phyloP scores from a whole-genome alignment of 1,139 yeast species.

The Diutina sp. region DNA sequence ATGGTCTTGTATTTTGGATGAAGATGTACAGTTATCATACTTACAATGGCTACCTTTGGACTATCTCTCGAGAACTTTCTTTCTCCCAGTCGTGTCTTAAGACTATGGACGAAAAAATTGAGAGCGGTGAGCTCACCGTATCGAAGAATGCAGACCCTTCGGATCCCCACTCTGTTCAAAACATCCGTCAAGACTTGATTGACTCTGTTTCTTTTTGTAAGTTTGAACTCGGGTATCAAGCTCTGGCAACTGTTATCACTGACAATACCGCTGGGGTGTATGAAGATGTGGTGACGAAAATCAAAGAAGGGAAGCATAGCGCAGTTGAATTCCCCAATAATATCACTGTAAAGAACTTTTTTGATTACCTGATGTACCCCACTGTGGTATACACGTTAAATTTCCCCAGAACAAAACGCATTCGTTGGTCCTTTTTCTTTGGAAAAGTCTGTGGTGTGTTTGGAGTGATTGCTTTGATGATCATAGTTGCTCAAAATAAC shows the following conservation, averaged over 20 bases:
- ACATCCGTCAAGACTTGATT: slow-evolving; percentile 16
- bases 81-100: slow-evolving; percentile 25
- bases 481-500: slow-evolving; percentile 64
- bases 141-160: slow-evolving; percentile 9
- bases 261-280: slow-evolving; percentile 11
- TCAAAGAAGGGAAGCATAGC: slow-evolving; percentile 12
- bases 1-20: slow-evolving; percentile 79
- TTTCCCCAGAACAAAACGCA: slow-evolving; percentile 60
- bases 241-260: slow-evolving; percentile 8
- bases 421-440: slow-evolving; percentile 61
- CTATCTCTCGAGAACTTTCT: slow-evolving; percentile 40
- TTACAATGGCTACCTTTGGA: slow-evolving; percentile 83
- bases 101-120: slow-evolving; percentile 9
- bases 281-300: slow-evolving; percentile 7
- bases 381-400: slow-evolving; percentile 70
- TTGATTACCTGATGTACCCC: slow-evolving; percentile 81
- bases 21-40: slow-evolving; percentile 86
- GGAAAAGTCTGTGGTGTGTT: slow-evolving; percentile 68
- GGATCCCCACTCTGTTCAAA: slow-evolving; percentile 6
- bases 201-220: slow-evolving; percentile 49
- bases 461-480: slow-evolving; percentile 78
- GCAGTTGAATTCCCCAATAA: slow-evolving; percentile 48
- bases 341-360: slow-evolving; percentile 53
- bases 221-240: slow-evolving; percentile 46
- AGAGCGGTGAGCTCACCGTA: background rate